A percentile compares a stretch with the other conserved stretches of the same genome.
These are phyloP conservation scores for Pisolithus marmoratus DNA, from an alignment of 768 basidiomycete species.

Conservation along the genomic window DNA sequence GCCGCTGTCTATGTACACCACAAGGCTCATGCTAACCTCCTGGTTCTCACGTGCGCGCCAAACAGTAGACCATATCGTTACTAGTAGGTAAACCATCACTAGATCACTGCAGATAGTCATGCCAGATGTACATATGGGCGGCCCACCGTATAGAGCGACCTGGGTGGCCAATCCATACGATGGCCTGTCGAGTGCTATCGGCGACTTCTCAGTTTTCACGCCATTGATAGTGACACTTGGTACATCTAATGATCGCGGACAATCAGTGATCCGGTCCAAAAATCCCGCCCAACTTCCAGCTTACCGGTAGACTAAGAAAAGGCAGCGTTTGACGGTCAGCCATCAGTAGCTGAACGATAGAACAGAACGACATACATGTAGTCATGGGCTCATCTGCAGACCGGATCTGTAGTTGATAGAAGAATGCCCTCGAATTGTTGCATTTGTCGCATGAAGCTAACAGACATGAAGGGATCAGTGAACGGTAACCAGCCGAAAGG, in stretches of 20 bases:
- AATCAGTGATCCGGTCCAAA: background rate
- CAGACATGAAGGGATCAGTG: background rate
- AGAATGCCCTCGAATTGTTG: slow-evolving; percentile 82
- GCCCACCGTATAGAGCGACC: too few species aligned
- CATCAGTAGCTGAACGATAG: too few species aligned
- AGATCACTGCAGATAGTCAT: too few species aligned
- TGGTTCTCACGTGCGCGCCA: slow-evolving; percentile 18
- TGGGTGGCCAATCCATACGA: too few species aligned
- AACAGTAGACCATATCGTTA: too few species aligned
- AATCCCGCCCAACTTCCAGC: slow-evolving; percentile 4
- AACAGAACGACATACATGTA: slow-evolving; percentile 17
- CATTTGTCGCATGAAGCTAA: slow-evolving; percentile 68
- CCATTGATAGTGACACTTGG: slow-evolving; percentile 61
- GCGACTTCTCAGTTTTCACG: slow-evolving; percentile 47
- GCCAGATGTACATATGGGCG: too few species aligned
- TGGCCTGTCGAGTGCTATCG: too few species aligned
- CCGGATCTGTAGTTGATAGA: slow-evolving; percentile 92
- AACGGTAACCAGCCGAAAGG: background rate
- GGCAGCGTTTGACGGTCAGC: background rate
- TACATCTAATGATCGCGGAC: slow-evolving; percentile 39
- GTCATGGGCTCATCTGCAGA: slow-evolving; percentile 94
- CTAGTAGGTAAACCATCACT: too few species aligned
- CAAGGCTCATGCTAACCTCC: slow-evolving; percentile 12
- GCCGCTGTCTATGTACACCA: background rate
- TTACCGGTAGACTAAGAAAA: slow-evolving; percentile 54